Evolutionary conservation across 140 eudicot species (phyloP).

Genomic region (Artemisia princeps): DNA sequence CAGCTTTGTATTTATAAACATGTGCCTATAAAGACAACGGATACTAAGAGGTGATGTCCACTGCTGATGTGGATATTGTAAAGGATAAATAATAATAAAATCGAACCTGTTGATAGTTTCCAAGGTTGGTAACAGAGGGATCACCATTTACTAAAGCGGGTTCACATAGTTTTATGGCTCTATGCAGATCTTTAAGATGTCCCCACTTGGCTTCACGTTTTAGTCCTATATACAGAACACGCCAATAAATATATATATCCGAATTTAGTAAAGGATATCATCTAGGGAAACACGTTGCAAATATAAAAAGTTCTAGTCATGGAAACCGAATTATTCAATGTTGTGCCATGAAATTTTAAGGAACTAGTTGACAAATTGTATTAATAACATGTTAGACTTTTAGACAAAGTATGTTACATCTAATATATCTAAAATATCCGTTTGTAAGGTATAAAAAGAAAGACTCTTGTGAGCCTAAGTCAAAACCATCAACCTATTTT

Average conservation of each 20-base stretch:
- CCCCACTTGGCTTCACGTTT: slow-evolving; percentile 44
- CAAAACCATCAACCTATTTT: neutral
- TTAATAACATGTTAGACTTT: slow-evolving; percentile 8
- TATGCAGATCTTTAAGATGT: slow-evolving; percentile 44
- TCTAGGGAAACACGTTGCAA: slow-evolving; percentile 7
- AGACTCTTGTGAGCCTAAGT: slow-evolving; percentile 8
- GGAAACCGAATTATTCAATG: neutral
- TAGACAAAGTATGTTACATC: neutral
- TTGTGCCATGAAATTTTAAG: neutral
- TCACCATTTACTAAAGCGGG: slow-evolving; percentile 41
- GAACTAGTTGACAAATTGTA: neutral
- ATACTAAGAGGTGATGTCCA: slow-evolving; percentile 8
- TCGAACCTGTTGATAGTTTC: slow-evolving; percentile 44
- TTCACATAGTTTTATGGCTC: slow-evolving; percentile 51
- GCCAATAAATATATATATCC: slow-evolving; percentile 4
- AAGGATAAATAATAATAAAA: neutral
- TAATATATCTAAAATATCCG: neutral
- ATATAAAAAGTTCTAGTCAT: neutral
- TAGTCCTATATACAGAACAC: slow-evolving; percentile 27
- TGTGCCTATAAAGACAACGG: slow-evolving; percentile 25
- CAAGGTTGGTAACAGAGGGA: slow-evolving; percentile 34
- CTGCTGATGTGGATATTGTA: slow-evolving; percentile 6
- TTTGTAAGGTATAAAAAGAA: neutral
- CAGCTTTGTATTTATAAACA: slow-evolving; percentile 33
- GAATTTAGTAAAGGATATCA: slow-evolving; percentile 16